phyloP scores from a whole-genome alignment of 352 stramenopile genomes.

The Phytopythium aichiense region DNA sequence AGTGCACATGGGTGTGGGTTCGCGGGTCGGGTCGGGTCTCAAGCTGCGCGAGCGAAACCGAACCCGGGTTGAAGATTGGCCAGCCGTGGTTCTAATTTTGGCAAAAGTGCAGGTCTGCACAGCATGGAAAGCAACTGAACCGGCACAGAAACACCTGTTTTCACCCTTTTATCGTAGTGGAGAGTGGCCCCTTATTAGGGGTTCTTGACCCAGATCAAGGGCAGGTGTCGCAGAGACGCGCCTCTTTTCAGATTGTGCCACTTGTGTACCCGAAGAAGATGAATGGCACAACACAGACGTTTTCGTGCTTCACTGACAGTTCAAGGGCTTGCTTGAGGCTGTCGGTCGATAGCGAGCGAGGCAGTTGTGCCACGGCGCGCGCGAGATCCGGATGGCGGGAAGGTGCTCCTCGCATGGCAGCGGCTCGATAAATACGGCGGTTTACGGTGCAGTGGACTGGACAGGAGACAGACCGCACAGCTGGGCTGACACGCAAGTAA shows the following conservation, averaged over 20 bases:
- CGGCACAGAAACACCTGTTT: neutral
- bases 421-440: neutral
- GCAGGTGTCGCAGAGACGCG: neutral
- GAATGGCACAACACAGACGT: neutral
- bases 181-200: neutral
- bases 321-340: neutral
- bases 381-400: neutral
- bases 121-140: neutral
- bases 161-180: neutral
- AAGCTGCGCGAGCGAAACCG: neutral
- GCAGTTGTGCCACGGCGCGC: neutral
- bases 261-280: neutral
- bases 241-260: neutral
- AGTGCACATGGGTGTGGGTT: neutral
- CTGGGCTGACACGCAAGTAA: neutral
- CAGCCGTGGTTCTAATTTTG: slow-evolving; percentile 5
- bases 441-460: too few relatives aligned
- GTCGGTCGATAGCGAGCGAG: too few relatives aligned
- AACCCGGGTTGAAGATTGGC: slow-evolving; percentile 4
- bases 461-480: neutral
- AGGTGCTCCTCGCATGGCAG: neutral
- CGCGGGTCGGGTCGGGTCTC: neutral
- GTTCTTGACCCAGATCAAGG: neutral
- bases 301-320: too few relatives aligned
- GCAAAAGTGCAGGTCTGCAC: slow-evolving; percentile 2